phyloP scores from a whole-genome alignment of 179 eudicot species.

The Amaranthus tricolor region DNA sequence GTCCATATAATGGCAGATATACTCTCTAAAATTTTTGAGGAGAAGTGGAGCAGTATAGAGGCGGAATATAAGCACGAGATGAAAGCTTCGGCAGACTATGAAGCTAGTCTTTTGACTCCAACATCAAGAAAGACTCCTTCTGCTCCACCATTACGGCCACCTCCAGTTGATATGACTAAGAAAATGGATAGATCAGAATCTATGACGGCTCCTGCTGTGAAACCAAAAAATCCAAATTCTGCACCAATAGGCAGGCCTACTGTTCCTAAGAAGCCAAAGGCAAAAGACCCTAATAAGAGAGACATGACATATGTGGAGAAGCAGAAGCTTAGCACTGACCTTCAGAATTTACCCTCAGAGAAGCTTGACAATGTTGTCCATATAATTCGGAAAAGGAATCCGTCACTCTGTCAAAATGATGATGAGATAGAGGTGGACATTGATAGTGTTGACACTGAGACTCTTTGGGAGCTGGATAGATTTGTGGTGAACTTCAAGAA shows the following conservation, averaged over 20 bases:
- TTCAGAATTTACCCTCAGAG: slow-evolving; percentile 51
- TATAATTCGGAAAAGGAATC: slow-evolving; percentile 48
- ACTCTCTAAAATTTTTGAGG: slow-evolving; percentile 41
- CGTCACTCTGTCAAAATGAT: slow-evolving; percentile 45
- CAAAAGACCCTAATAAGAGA: slow-evolving; percentile 46
- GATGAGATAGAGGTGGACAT: slow-evolving; percentile 55
- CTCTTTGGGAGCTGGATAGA: slow-evolving; percentile 56
- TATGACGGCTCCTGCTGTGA: slow-evolving; percentile 33
- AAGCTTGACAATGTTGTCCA: slow-evolving; percentile 47
- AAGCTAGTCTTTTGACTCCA: slow-evolving; percentile 32
- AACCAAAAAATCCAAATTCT: slow-evolving; percentile 23
- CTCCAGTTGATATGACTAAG: slow-evolving; percentile 31
- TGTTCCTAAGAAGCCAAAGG: slow-evolving; percentile 50
- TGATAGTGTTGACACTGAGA: slow-evolving; percentile 50
- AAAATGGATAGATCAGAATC: slow-evolving; percentile 40
- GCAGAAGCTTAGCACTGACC: slow-evolving; percentile 46
- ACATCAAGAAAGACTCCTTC: slow-evolving; percentile 38
- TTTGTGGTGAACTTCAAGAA: slow-evolving; percentile 46
- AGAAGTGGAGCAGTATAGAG: slow-evolving; percentile 43
- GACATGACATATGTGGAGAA: slow-evolving; percentile 48
- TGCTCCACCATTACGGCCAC: slow-evolving; percentile 24
- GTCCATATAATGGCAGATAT: slow-evolving; percentile 41
- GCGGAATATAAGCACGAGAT: slow-evolving; percentile 28
- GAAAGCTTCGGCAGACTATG: slow-evolving; percentile 27
- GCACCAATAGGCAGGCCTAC: slow-evolving; percentile 35